These are phyloP conservation scores for Theileria parva DNA, from an alignment of 169 alveolate species.

Conservation along the genomic window DNA sequence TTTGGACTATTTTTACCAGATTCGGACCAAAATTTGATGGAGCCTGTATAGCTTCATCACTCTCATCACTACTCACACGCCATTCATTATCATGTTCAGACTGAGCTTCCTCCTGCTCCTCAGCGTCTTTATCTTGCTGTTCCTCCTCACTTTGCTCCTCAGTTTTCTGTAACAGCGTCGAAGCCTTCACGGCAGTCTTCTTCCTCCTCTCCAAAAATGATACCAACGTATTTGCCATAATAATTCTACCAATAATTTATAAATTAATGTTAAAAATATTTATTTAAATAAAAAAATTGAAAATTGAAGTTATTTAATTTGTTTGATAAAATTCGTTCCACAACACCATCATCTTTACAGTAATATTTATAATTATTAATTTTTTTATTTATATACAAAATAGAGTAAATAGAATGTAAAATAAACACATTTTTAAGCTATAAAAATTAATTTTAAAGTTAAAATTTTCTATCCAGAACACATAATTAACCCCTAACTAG, in stretches of 20 bases:
- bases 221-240: constrained; percentile 53
- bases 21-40: constrained; percentile 41
- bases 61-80: constrained; percentile 66
- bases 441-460: background rate
- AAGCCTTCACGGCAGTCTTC: constrained; percentile 59
- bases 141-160: constrained; percentile 57
- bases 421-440: background rate
- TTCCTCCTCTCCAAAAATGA: constrained; percentile 65
- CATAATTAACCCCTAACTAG: too few species aligned
- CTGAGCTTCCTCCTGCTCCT: constrained; percentile 49
- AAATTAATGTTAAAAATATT: background rate
- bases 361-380: background rate
- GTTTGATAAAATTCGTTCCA: background rate
- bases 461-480: background rate
- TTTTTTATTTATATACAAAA: background rate
- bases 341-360: background rate
- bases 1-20: constrained; percentile 45
- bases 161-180: constrained; percentile 63
- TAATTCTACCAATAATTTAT: too few species aligned
- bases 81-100: constrained; percentile 69
- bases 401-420: too few species aligned
- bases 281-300: background rate
- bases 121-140: constrained; percentile 23
- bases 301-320: too few species aligned
- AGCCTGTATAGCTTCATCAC: constrained; percentile 8